phyloP scores from a whole-genome alignment of 768 basidiomycete genomes.

The Calocybe cyanea region DNA sequence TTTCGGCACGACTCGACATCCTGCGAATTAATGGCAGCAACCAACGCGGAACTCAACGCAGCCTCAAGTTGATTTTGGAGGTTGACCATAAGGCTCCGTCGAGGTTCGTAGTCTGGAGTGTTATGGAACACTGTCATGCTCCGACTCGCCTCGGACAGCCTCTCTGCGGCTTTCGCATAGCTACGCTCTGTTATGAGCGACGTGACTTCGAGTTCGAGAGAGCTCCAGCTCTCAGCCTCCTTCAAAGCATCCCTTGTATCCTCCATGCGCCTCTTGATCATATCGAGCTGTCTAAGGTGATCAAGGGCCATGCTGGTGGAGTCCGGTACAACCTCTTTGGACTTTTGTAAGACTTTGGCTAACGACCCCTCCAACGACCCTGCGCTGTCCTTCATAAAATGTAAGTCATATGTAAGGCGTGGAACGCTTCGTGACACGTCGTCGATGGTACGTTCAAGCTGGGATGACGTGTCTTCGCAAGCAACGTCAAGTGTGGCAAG shows the following conservation, averaged over 20 bases:
- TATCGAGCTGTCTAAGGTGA: slow-evolving; percentile 76
- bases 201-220: slow-evolving; percentile 89
- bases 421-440: slow-evolving; percentile 91
- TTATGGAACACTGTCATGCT: slow-evolving; percentile 93
- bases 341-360: slow-evolving; percentile 53
- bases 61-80: slow-evolving; percentile 96
- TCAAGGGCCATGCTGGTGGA: slow-evolving; percentile 69
- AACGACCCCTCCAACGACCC: slow-evolving; percentile 69
- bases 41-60: slow-evolving; percentile 83
- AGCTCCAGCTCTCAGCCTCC: slow-evolving; percentile 97
- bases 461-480: slow-evolving; percentile 81
- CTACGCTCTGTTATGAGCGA: slow-evolving; percentile 73
- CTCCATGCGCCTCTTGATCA: slow-evolving; percentile 83
- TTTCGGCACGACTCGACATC: slow-evolving; percentile 72
- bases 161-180: slow-evolving; percentile 88
- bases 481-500: slow-evolving; percentile 81
- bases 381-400: slow-evolving; percentile 95
- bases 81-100: slow-evolving; percentile 82
- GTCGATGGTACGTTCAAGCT: slow-evolving; percentile 85
- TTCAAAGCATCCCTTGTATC: slow-evolving; percentile 82
- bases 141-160: slow-evolving; percentile 84
- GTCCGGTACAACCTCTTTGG: slow-evolving; percentile 46
- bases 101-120: slow-evolving; percentile 84
- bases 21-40: slow-evolving; percentile 77
- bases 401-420: slow-evolving; percentile 89